phyloP scores from a whole-genome alignment of 2,329 filamentous ascomycete species.

The Raffaelea albimanens region DNA sequence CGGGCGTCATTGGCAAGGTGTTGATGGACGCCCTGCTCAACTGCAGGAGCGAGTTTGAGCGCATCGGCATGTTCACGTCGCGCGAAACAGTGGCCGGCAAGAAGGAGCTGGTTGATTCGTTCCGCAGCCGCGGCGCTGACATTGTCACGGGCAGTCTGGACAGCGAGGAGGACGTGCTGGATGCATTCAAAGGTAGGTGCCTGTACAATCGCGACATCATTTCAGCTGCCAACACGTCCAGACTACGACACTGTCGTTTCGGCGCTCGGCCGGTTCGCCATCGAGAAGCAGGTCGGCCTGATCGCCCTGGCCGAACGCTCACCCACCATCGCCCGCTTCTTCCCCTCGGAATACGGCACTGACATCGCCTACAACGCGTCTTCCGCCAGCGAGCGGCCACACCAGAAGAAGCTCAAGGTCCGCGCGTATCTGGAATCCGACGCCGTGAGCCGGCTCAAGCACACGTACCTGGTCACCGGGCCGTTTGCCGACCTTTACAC shows the following conservation, averaged over 20 bases:
- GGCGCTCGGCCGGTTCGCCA: conserved; percentile 8
- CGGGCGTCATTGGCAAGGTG: conserved; percentile 25
- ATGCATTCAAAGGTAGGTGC: conserved; percentile 5
- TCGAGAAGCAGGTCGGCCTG: conserved; percentile 10
- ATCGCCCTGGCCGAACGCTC: conserved; percentile 31
- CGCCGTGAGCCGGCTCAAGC: conserved; percentile 3
- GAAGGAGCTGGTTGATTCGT: conserved; percentile 3
- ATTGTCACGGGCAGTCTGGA: conserved; percentile 6
- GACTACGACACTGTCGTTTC: conserved; percentile 11
- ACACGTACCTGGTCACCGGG: conserved; percentile 7
- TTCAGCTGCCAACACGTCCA: not conserved
- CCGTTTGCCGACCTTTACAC: conserved; percentile 11
- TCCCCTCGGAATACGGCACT: conserved; percentile 11
- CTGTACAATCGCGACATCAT: not conserved
- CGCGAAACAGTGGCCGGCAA: conserved; percentile 4
- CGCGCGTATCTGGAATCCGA: conserved; percentile 5
- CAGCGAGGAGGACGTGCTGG: conserved; percentile 6
- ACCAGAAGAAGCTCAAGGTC: conserved; percentile 12
- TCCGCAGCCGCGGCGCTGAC: conserved; percentile 1
- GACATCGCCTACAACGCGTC: conserved; percentile 8
- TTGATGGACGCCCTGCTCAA: conserved; percentile 21
- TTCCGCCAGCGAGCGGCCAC: conserved; percentile 8
- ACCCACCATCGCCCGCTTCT: conserved; percentile 41
- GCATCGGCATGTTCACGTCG: conserved; percentile 40
- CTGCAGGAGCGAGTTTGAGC: conserved; percentile 21